Evolutionary conservation across 345 rosid genomes (phyloP), one percentile per base, ranked within the genome.

Genomic region (Acer campestre): DNA sequence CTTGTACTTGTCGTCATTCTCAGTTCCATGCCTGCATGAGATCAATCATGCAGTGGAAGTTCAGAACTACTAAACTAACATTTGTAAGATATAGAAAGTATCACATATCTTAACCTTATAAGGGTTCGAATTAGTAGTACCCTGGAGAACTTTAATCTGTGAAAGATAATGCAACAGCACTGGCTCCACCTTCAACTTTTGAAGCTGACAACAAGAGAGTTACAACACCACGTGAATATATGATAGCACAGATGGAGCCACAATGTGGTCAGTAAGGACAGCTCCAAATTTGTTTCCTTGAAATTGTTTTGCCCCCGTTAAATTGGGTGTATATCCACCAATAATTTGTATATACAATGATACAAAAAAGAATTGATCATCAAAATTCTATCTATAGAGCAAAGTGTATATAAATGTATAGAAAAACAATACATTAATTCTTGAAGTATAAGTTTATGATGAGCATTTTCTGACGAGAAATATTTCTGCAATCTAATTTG

Each of bases 1-100:
- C 98, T 89, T 61, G 98, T 97, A 81, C 97, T 93, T 13, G 98
- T 93, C 12, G 97, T 89, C 98, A 97, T 91, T 84, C 99, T 88
- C 84, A 97, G 88, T 85, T 94, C 98, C 88, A 94, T 80, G 59
- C 97, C 98, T 94, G 88, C 84, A 85, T 49, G 73, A 66, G 73
- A 68, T 74, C 64, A 67, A 53, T 67, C 16, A 23, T 42, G 65
- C 4, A 7, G n/a, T 12, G 16, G 22, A 59, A 48, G 71, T 51
- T 70, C 27, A 78, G 67, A 73, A 80, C 10, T 17, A 20, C 61
- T n/a, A 70, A 59, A 17, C 64, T 53, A 74, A 61, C 27, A 9
- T 59, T 71, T 55, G 20, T 61, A 20, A 59, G 66, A 20, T 3
- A 27, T 0, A 2, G 31, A 14, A 42, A 64, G 38, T 14, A 67